These are phyloP conservation scores for Leccinum olivaceopallidum DNA, from an alignment of 768 basidiomycete species.

Conservation along the genomic window DNA sequence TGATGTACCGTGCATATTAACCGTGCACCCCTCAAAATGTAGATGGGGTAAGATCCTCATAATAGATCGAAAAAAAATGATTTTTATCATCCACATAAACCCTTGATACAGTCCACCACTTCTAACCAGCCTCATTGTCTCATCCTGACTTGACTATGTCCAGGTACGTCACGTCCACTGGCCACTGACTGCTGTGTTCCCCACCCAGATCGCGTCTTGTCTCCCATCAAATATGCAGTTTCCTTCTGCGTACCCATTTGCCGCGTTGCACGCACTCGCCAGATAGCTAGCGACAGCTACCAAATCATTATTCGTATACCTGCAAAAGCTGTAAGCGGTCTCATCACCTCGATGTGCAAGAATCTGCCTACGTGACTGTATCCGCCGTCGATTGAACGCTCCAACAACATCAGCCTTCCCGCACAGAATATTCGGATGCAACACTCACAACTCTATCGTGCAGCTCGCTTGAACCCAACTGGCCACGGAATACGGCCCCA, in stretches of 20 bases:
- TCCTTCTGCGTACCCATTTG: constrained; percentile 2
- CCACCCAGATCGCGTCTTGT: constrained; percentile 2
- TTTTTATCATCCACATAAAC: not conserved
- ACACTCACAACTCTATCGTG: constrained; percentile 8
- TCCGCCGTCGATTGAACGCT: constrained; percentile 10
- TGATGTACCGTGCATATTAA: not conserved
- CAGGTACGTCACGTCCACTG: constrained; percentile 1
- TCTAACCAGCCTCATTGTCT: too few species aligned
- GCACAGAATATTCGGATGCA: not conserved
- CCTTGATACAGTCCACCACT: not conserved
- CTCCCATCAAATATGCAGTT: constrained; percentile 8
- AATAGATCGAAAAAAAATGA: not conserved
- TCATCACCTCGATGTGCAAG: not conserved
- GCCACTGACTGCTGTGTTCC: constrained; percentile 2
- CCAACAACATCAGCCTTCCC: not conserved
- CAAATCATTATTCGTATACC: constrained; percentile 5
- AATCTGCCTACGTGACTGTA: constrained; percentile 2
- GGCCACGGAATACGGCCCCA: constrained; percentile 1
- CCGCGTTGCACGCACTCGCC: not conserved
- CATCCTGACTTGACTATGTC: not conserved
- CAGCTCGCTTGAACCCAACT: constrained; percentile 8
- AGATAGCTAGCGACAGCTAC: not conserved
- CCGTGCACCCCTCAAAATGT: not conserved
- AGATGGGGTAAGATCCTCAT: not conserved
- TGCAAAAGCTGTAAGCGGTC: constrained; percentile 4